Percentiles rank a stretch among this genome's conserved stretches.
phyloP scores from a whole-genome alignment of 2,329 filamentous ascomycete species.

The Penicillium sp. region DNA sequence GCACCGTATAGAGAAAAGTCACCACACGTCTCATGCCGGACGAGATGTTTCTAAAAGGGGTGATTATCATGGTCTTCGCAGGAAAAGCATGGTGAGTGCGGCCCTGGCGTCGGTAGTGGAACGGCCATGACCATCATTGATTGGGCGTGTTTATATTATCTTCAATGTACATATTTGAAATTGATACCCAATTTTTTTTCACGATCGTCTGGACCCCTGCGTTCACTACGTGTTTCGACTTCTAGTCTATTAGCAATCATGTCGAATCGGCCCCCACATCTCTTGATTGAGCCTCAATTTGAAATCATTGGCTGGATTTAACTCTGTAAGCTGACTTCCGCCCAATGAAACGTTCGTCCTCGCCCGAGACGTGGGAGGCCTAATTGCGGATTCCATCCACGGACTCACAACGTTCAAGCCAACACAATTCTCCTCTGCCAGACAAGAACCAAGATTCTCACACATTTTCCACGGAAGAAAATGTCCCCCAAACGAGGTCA shows the following conservation, averaged over 20 bases:
- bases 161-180: slow-evolving; percentile 25
- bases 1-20: slow-evolving; percentile 41
- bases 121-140: slow-evolving; percentile 3
- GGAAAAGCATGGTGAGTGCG: slow-evolving; percentile 46
- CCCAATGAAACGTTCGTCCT: not conserved
- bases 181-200: slow-evolving; percentile 23
- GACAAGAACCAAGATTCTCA: not conserved
- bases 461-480: not conserved
- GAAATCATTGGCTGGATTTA: not conserved
- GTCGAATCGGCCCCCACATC: not conserved
- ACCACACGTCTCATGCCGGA: slow-evolving; percentile 27
- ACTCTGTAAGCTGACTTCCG: not conserved
- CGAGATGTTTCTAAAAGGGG: slow-evolving; percentile 38
- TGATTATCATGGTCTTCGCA: slow-evolving; percentile 42
- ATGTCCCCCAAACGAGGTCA: not conserved
- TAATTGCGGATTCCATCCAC: not conserved
- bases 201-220: not conserved
- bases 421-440: not conserved
- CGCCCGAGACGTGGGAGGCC: not conserved
- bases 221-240: not conserved
- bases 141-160: not conserved
- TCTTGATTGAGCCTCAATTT: not conserved
- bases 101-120: slow-evolving; percentile 43
- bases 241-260: not conserved
- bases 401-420: not conserved